phyloP scores from a whole-genome alignment of 495 filamentous ascomycete genomes.

The Chaetomium fimeti region DNA sequence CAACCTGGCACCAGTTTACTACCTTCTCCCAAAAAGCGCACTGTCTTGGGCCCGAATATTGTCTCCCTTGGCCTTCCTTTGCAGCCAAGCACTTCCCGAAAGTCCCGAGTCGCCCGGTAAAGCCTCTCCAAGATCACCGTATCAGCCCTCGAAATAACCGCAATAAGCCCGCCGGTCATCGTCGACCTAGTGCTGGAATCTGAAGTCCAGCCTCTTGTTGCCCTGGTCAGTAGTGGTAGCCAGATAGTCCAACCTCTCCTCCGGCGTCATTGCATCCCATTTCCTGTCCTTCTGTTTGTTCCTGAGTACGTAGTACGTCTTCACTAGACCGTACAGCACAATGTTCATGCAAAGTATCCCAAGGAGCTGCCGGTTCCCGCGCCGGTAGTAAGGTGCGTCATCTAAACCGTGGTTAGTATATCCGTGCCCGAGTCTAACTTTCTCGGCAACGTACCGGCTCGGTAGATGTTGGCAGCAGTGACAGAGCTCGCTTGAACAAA shows the following conservation, averaged over 20 bases:
- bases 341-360: slow-evolving; percentile 57
- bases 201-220: slow-evolving; percentile 69
- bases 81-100: no score
- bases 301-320: slow-evolving; percentile 61
- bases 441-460: slow-evolving; percentile 35
- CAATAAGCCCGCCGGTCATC: background rate
- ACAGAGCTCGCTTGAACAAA: slow-evolving; percentile 63
- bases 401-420: slow-evolving; percentile 47
- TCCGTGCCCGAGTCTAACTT: slow-evolving; percentile 36
- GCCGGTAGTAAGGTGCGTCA: slow-evolving; percentile 61
- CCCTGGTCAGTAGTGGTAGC: slow-evolving; percentile 65
- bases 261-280: slow-evolving; percentile 63
- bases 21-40: no score
- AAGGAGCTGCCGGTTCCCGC: slow-evolving; percentile 62
- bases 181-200: slow-evolving; percentile 43
- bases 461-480: slow-evolving; percentile 65
- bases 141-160: background rate
- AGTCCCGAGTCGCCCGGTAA: no score
- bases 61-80: no score
- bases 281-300: slow-evolving; percentile 49
- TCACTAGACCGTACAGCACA: slow-evolving; percentile 54
- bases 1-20: no score
- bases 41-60: no score
- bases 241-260: slow-evolving; percentile 62
- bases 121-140: no score